A percentile compares a stretch with the other conserved stretches of the same genome.
phyloP scores from a whole-genome alignment of 2,329 filamentous ascomycete genomes.

The Hypoxylon sp. region DNA sequence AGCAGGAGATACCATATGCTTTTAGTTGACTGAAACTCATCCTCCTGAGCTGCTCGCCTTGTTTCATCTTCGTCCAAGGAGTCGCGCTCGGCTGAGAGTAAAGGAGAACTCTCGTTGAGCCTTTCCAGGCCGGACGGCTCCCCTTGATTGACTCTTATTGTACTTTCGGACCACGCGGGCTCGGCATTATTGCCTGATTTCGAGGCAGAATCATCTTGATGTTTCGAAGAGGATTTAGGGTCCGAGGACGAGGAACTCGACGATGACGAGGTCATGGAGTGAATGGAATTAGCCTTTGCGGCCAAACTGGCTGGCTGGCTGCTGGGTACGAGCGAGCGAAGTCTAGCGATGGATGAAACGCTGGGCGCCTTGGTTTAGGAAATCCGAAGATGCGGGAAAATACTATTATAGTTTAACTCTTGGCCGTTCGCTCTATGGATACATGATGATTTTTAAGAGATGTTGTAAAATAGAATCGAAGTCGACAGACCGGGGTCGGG shows the following conservation, averaged over 20 bases:
- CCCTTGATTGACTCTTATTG: constrained; percentile 35
- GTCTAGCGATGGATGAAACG: background rate
- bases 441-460: no score
- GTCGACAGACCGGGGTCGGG: constrained; percentile 23
- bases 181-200: constrained; percentile 28
- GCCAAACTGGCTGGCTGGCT: constrained; percentile 7
- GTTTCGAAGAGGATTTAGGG: constrained; percentile 43
- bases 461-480: constrained; percentile 1
- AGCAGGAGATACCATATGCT: constrained; percentile 86
- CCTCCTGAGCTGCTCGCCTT: constrained; percentile 52
- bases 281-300: constrained; percentile 21
- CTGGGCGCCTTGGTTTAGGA: background rate
- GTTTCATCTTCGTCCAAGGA: constrained; percentile 45
- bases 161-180: constrained; percentile 31
- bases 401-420: constrained; percentile 6
- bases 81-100: constrained; percentile 55
- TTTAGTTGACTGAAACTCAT: constrained; percentile 72
- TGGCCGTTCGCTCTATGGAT: no score
- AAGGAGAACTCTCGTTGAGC: constrained; percentile 58
- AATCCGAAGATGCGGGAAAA: constrained; percentile 3
- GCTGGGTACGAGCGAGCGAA: no score
- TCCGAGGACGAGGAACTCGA: constrained; percentile 41
- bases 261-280: constrained; percentile 53
- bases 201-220: constrained; percentile 33
- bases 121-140: constrained; percentile 40